These are phyloP conservation scores for Fusarium sarcochroum DNA, from an alignment of 2,329 filamentous ascomycete genomes.

Conservation along the genomic window DNA sequence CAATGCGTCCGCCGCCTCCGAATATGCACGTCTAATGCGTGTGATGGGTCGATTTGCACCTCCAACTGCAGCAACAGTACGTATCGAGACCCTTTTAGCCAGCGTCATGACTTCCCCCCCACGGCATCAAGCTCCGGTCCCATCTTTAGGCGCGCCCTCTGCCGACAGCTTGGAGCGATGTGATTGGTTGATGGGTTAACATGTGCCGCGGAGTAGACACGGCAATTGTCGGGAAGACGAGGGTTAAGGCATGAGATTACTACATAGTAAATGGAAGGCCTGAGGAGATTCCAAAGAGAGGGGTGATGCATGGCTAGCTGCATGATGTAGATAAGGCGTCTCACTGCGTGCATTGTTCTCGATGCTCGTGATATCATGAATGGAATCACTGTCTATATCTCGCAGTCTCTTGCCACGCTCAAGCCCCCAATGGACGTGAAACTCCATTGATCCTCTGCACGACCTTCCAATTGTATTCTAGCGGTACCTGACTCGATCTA, in stretches of 20 bases:
- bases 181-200: constrained; percentile 19
- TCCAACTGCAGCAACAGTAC: too few species aligned
- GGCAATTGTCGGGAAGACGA: constrained; percentile 45
- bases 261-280: not conserved
- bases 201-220: constrained; percentile 27
- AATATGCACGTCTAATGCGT: constrained; percentile 16
- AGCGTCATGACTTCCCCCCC: constrained; percentile 5
- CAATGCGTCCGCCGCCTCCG: constrained; percentile 20
- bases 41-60: not conserved
- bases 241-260: constrained; percentile 22
- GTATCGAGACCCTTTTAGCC: constrained; percentile 2
- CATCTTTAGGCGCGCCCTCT: constrained; percentile 31
- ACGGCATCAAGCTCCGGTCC: constrained; percentile 19
- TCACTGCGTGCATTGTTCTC: constrained; percentile 11
- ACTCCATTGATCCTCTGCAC: not conserved
- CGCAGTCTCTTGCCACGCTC: constrained; percentile 4
- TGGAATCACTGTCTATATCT: constrained; percentile 25
- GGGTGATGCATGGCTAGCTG: constrained; percentile 6
- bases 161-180: not conserved
- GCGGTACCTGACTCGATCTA: constrained; percentile 22
- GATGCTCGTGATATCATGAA: constrained; percentile 29
- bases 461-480: not conserved
- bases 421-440: not conserved
- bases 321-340: not conserved
- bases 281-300: constrained; percentile 33